A percentile compares a stretch with the other conserved stretches of the same genome.
These are phyloP conservation scores for Fomitopsis schrenkii DNA, from an alignment of 1,284 basidiomycete species.

Conservation along the genomic window DNA sequence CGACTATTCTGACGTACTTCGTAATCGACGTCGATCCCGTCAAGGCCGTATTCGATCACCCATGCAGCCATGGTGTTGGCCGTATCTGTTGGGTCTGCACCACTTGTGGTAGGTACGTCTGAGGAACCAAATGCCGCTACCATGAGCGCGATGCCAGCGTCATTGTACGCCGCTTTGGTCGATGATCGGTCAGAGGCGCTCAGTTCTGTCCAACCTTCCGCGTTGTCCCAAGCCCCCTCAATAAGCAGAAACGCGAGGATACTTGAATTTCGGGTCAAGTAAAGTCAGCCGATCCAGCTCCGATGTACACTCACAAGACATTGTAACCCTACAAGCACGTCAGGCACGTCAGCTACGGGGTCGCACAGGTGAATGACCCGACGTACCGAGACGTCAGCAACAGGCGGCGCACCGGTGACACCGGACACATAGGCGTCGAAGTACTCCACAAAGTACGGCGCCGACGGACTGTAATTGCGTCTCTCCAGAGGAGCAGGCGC, in stretches of 20 bases:
- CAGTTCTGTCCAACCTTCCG: slow-evolving; percentile 36
- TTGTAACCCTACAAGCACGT: slow-evolving; percentile 36
- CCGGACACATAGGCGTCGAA: slow-evolving; percentile 34
- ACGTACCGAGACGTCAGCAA: slow-evolving; percentile 33
- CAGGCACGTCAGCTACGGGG: neutral
- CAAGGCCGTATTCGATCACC: slow-evolving; percentile 43
- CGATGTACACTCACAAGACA: slow-evolving; percentile 33
- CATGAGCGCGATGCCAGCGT: slow-evolving; percentile 44
- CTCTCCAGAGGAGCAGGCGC: neutral
- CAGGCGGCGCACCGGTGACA: slow-evolving; percentile 33
- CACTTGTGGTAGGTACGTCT: slow-evolving; percentile 43
- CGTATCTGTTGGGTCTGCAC: slow-evolving; percentile 33
- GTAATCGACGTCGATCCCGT: slow-evolving; percentile 58
- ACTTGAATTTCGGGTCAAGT: slow-evolving; percentile 18
- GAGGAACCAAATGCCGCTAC: slow-evolving; percentile 48
- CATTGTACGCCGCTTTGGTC: slow-evolving; percentile 38
- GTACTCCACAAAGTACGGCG: slow-evolving; percentile 41
- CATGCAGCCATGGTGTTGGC: slow-evolving; percentile 46
- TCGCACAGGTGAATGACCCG: neutral
- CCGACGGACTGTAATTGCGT: slow-evolving; percentile 11
- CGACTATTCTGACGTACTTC: slow-evolving; percentile 30
- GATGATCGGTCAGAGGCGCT: slow-evolving; percentile 29
- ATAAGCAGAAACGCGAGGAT: slow-evolving; percentile 38
- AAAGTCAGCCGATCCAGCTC: neutral
- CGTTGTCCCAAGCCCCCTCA: slow-evolving; percentile 42